Conservation (phyloP, 768 basidiomycete species). For the Zangia roseola region DNA sequence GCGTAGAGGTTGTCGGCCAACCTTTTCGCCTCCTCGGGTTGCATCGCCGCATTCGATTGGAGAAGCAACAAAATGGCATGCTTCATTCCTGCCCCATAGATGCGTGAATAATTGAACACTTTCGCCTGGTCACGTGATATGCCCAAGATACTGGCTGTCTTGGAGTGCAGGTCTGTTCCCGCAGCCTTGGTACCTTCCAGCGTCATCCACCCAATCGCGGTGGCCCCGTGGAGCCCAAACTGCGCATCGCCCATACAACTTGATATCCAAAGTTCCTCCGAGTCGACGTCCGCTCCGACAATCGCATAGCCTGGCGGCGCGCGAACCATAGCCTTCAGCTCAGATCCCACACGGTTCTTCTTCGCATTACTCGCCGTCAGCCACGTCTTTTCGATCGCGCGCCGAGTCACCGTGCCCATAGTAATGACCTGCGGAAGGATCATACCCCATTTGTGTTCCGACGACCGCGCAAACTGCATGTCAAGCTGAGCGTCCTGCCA, state of each 20-base stretch:
- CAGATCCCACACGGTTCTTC: slow-evolving; percentile 95
- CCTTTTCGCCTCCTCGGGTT: slow-evolving; percentile 72
- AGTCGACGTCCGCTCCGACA: slow-evolving; percentile 98
- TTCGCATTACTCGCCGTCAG: slow-evolving; percentile 98
- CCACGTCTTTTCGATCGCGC: slow-evolving; percentile 98
- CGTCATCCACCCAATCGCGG: slow-evolving; percentile 99
- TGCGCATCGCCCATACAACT: slow-evolving; percentile 98
- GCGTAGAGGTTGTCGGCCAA: slow-evolving; percentile 85
- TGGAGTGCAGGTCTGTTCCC: slow-evolving; percentile 95
- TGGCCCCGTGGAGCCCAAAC: slow-evolving; percentile 94
- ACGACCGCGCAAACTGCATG: slow-evolving; percentile 47
- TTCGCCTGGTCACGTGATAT: slow-evolving; percentile 95
- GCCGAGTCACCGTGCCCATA: slow-evolving; percentile 98
- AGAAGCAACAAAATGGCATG: slow-evolving; percentile 87
- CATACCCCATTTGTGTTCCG: slow-evolving; percentile 69
- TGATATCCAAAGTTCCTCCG: slow-evolving; percentile 98
- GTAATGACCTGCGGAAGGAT: slow-evolving; percentile 96
- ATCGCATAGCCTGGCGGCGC: slow-evolving; percentile 92
- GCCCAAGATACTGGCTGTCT: slow-evolving; percentile 89
- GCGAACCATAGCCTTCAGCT: slow-evolving; percentile 96
- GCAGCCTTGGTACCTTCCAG: slow-evolving; percentile 94
- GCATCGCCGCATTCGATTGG: slow-evolving; percentile 80
- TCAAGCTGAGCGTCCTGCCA: slow-evolving; percentile 60
- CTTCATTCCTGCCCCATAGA: slow-evolving; percentile 97
- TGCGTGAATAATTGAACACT: slow-evolving; percentile 98